Evolutionary conservation across 768 basidiomycete genomes (phyloP).

Genomic region (Agrocybe chaxingu): DNA sequence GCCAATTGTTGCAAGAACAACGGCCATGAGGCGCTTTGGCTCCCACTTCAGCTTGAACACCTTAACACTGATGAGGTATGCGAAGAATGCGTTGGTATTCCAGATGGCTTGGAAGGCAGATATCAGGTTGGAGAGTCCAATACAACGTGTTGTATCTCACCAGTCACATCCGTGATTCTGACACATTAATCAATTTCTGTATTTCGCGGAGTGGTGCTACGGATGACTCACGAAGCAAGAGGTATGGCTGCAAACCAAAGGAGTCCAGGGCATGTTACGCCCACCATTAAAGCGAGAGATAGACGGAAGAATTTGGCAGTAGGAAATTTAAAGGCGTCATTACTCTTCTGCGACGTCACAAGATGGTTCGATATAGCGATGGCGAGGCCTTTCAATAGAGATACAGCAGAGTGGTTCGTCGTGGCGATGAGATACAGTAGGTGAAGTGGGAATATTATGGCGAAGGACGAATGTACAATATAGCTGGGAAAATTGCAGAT

Average conservation of each 20-base stretch:
- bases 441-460: conserved; percentile 81
- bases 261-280: conserved; percentile 60
- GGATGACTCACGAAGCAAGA: conserved; percentile 61
- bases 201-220: not conserved
- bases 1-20: conserved; percentile 77
- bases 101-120: conserved; percentile 49
- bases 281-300: conserved; percentile 44
- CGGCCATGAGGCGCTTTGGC: conserved; percentile 60
- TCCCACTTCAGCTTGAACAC: conserved; percentile 65
- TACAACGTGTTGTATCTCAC: conserved; percentile 25
- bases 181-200: conserved; percentile 8
- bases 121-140: conserved; percentile 14
- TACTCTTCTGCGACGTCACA: conserved; percentile 23
- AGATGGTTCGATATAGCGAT: conserved; percentile 48
- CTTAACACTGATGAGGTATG: conserved; percentile 81
- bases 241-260: conserved; percentile 77
- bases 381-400: conserved; percentile 50
- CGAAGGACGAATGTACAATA: conserved; percentile 80
- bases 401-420: conserved; percentile 42
- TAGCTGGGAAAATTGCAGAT: conserved; percentile 47
- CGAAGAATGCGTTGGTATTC: conserved; percentile 91
- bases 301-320: conserved; percentile 33
- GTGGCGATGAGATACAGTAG: conserved; percentile 57
- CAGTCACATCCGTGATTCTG: conserved; percentile 82
- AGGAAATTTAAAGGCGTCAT: conserved; percentile 35